Evolutionary conservation across 768 basidiomycete species (phyloP), one percentile per base, ranked within the genome.

Genomic region (Suillus clintonianus): DNA sequence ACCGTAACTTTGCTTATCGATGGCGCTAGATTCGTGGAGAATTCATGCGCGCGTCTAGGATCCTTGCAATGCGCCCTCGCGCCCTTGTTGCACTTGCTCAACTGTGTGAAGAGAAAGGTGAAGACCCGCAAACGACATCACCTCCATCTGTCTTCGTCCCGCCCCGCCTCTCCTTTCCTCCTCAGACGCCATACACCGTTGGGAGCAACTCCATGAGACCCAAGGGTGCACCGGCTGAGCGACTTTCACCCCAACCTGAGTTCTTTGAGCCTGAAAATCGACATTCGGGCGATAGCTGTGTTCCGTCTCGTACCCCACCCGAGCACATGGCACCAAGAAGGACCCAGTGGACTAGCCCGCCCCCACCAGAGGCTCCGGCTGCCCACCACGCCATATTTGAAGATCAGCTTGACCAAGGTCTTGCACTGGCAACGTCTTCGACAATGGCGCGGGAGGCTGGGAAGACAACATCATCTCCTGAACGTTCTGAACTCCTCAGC

Each of bases 31-130:
- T 99, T 71, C 95, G 97, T 15, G 96, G 97, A 10, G 97, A 99
- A 79, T 97, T 99, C 75, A 97, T 97, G 94, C 90, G 97, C 41
- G 97, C 96, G 5, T 89, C 90, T 27, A 85, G 95, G 61, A 92
- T 99, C 62, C 81, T 99, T 39, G 83, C 88, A 13, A 80, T 83
- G 66, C 89, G 90, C 36, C 94, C 92, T 2, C 88, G 92, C 56
- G 93, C 92, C 9, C 86, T 91, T 37, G 76, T 90, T 22, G 91
- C 93, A 5, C 82, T 99, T 19, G 88, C 95, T 2, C 91, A 95
- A 68, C 86, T 99, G 14, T 97, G 96, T 70, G 93, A 95, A 70
- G 96, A 98, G 74, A 89, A 94, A 27, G 87, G 88, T 61, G 86
- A 85, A 19, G 47, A 65, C 15, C 68, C 79, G 1, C 80, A 78